Evolutionary conservation across 202 grass and related monocot species (phyloP).

Genomic region (Dendrocalamus latiflorus): DNA sequence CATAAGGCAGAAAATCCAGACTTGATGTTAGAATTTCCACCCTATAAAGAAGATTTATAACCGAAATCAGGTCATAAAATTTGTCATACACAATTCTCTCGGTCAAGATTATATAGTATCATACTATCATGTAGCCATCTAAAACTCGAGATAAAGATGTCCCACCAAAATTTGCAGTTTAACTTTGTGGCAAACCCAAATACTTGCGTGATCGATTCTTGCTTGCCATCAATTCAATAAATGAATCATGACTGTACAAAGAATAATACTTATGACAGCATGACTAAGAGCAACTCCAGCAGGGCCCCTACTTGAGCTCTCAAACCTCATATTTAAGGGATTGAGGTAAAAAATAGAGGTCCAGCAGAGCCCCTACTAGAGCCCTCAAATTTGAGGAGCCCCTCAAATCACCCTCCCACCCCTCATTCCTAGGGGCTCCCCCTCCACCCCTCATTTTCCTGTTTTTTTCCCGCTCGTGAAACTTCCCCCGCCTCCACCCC

Average conservation of each 20-base stretch:
- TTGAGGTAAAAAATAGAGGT: too few species aligned
- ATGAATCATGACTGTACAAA: neutral
- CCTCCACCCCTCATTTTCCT: too few species aligned
- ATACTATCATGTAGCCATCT: neutral
- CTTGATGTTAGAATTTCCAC: neutral
- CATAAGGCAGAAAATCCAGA: neutral
- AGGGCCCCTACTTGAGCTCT: too few species aligned
- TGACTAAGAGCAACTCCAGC: too few species aligned
- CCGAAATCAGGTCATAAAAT: neutral
- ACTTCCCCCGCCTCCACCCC: too few species aligned
- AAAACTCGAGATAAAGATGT: neutral
- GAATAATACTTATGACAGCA: neutral
- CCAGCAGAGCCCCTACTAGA: too few species aligned
- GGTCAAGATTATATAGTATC: neutral
- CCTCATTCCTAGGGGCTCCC: too few species aligned
- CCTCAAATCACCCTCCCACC: too few species aligned
- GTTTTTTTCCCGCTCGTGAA: too few species aligned
- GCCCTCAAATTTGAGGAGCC: too few species aligned
- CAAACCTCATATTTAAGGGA: too few species aligned
- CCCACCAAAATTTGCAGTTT: neutral
- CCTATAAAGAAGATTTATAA: neutral
- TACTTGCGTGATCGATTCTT: conserved; percentile 4
- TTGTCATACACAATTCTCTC: neutral
- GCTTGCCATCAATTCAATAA: neutral
- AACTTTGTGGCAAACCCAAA: neutral